Conservation (phyloP, 1,139 yeast genomes). For the Candida glucosophila region DNA sequence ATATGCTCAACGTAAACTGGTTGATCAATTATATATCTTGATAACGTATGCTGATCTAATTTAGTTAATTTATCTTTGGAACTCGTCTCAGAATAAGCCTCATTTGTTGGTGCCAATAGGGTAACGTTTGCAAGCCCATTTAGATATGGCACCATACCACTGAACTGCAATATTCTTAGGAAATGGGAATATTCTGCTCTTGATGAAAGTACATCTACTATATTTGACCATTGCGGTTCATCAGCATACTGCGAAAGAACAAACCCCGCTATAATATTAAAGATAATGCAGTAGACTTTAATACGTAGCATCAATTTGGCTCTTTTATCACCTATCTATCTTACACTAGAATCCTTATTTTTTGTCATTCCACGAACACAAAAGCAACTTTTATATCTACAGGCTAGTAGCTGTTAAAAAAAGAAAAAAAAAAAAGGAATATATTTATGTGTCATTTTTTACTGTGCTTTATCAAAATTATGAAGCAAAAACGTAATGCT, state of each 20-base stretch:
- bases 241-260: constrained; percentile 1
- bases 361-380: not conserved
- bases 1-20: constrained; percentile 27
- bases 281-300: too few relatives aligned
- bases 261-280: constrained; percentile 2
- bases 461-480: too few relatives aligned
- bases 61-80: too few relatives aligned
- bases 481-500: too few relatives aligned
- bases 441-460: too few relatives aligned
- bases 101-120: constrained; percentile 76
- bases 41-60: constrained; percentile 14
- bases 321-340: too few relatives aligned
- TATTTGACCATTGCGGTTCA: constrained; percentile 37
- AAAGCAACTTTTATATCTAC: too few relatives aligned
- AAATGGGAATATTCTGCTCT: constrained; percentile 69
- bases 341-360: too few relatives aligned
- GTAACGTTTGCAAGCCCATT: constrained; percentile 65
- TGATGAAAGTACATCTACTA: constrained; percentile 69
- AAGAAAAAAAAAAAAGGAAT: too few relatives aligned
- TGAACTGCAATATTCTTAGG: constrained; percentile 54
- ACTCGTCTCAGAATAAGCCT: constrained; percentile 46
- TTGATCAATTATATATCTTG: constrained; percentile 29
- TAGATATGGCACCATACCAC: constrained; percentile 59
- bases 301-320: too few relatives aligned
- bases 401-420: too few relatives aligned